Percentiles rank a stretch among this genome's conserved stretches.
Evolutionary conservation across 139 green algal genomes (phyloP).

Genomic region (Chlamydomonas schloesseri): DNA sequence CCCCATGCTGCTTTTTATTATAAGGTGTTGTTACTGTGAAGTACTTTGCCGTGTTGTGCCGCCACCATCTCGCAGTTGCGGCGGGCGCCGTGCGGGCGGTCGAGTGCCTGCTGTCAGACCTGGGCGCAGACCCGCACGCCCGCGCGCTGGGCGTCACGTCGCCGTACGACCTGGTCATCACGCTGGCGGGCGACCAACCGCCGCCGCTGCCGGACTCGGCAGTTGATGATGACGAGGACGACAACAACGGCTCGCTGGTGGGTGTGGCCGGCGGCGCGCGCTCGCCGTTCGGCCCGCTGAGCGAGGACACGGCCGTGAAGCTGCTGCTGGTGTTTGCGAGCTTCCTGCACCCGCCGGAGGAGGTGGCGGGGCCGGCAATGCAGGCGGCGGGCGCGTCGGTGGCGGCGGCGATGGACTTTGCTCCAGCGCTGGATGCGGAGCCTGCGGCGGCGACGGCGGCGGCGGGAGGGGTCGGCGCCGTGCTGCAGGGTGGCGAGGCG

Average conservation of each 20-base stretch:
- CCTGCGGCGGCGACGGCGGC: too few relatives aligned
- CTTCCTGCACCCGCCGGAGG: background rate
- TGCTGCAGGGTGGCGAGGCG: too few relatives aligned
- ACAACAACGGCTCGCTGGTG: too few relatives aligned
- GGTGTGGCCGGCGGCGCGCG: too few relatives aligned
- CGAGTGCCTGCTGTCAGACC: background rate
- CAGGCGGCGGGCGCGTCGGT: too few relatives aligned
- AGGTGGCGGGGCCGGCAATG: background rate
- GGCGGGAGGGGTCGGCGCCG: too few relatives aligned
- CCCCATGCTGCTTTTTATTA: too few relatives aligned
- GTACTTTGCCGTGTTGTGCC: too few relatives aligned
- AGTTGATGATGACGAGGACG: background rate
- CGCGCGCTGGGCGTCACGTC: background rate
- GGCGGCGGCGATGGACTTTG: too few relatives aligned
- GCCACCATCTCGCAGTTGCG: background rate
- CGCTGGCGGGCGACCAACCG: background rate
- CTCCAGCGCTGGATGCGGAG: too few relatives aligned
- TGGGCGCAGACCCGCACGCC: slow-evolving; percentile 5
- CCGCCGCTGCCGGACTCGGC: background rate
- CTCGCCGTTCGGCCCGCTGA: background rate
- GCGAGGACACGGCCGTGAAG: background rate
- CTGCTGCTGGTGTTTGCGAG: background rate
- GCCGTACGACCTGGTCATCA: background rate
- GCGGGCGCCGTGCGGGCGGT: background rate
- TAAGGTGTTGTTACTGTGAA: too few relatives aligned